phyloP scores from a whole-genome alignment of 371 early-diverging fungal genomes.

The Mortierella sp. region DNA sequence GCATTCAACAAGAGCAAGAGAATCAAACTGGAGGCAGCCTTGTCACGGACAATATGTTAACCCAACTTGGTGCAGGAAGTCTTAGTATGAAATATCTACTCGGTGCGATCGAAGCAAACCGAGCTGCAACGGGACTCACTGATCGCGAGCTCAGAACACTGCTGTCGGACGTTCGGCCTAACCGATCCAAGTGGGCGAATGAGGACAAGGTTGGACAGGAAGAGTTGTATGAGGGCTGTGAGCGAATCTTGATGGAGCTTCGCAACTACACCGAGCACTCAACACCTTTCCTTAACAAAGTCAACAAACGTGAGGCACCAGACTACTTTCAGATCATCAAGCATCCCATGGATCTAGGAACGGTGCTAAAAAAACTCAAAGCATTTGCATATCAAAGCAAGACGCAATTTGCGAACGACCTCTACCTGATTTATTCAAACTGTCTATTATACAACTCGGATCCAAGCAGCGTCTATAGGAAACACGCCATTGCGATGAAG shows the following conservation, averaged over 20 bases:
- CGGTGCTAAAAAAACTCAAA: slow-evolving; percentile 87
- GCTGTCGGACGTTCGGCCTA: slow-evolving; percentile 87
- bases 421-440: slow-evolving; percentile 87
- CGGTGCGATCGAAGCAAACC: slow-evolving; percentile 80
- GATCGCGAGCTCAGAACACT: slow-evolving; percentile 82
- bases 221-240: slow-evolving; percentile 90
- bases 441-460: slow-evolving; percentile 86
- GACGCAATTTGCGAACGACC: slow-evolving; percentile 83
- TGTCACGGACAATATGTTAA: slow-evolving; percentile 63
- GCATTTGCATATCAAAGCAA: slow-evolving; percentile 78
- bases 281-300: slow-evolving; percentile 91
- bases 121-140: slow-evolving; percentile 72
- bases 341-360: slow-evolving; percentile 95
- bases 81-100: slow-evolving; percentile 83
- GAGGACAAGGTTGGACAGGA: slow-evolving; percentile 93
- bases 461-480: slow-evolving; percentile 80
- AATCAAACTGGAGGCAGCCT: slow-evolving; percentile 55
- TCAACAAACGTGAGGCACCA: slow-evolving; percentile 94
- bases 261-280: slow-evolving; percentile 87
- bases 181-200: slow-evolving; percentile 93
- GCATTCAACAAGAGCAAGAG: slow-evolving; percentile 64
- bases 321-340: slow-evolving; percentile 95
- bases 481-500: slow-evolving; percentile 88
- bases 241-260: slow-evolving; percentile 86
- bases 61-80: slow-evolving; percentile 63